Base-by-base conservation (phyloP, 2,329 filamentous ascomycete species). In the Zarea fungicola region DNA sequence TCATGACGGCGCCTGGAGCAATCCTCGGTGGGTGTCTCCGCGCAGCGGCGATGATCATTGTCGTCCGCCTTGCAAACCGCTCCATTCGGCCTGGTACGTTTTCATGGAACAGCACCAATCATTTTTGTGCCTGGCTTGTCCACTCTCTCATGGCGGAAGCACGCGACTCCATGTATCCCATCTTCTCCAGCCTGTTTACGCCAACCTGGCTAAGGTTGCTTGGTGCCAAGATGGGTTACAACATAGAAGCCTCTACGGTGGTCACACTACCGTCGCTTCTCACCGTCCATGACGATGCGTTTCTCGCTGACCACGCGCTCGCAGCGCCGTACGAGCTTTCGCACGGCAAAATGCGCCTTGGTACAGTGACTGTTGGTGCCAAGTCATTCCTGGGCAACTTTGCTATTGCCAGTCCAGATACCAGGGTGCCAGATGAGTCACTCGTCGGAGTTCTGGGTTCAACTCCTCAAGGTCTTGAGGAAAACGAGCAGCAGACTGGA, bases 321-420 rank as follows among this genome's bases (percentile, higher is more conserved):
- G 31, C 54, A 14, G 55, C 56, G 13, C 55, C 56, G 6, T 55
- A 48, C 29, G 53, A 52, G 32, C 50, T 56, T 16, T 21, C 25
- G 10, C 32, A 14, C 6, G 55, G 55, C 7, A 40, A 29, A 2
- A 47, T 56, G 16, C 50, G 42, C 6, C 10, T 57, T 8, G 55
- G 55, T 6, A 22, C 49, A 6, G 45, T 49, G 4, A 44, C 53
- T 0, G 44, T 56, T 8, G 56, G 53, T 6, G 35, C 21, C 9
- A 52, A 51, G 49, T 29, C 55, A 0, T 58, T 58, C 35, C 51
- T 56, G 9, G 56, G 56, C 8, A 58, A 58, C 41, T 58, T 55
- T 14, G 56, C 48, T 26, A 56, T 58, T 23, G 52, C 54, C 13
- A 49, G 52, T 28, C 45, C 41, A 6, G 50, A 49, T 23, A 39